Conservation (phyloP, 148 eudicot species). For the Amaranthus cruentus region DNA sequence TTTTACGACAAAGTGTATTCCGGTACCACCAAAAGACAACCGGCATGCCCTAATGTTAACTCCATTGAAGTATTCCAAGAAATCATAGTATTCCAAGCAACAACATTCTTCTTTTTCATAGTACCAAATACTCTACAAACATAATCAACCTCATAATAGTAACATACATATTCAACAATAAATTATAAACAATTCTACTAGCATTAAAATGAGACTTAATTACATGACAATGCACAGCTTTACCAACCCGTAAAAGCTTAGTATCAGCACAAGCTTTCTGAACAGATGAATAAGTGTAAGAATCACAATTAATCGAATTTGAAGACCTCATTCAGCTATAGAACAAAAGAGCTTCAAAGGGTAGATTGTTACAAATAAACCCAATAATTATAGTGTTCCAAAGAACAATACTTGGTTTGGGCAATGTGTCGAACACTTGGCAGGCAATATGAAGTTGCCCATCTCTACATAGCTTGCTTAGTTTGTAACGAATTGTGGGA, state of each 20-base stretch:
- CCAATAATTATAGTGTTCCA: slow-evolving; percentile 94
- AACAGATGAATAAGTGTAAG: slow-evolving; percentile 75
- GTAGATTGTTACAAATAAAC: slow-evolving; percentile 64
- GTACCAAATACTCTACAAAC: slow-evolving; percentile 55
- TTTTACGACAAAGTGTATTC: no score
- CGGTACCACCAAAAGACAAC: no score
- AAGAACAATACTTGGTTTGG: slow-evolving; percentile 66
- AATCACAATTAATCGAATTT: slow-evolving; percentile 32
- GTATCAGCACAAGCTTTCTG: slow-evolving; percentile 87
- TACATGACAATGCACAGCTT: slow-evolving; percentile 78
- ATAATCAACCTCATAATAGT: slow-evolving; percentile 34
- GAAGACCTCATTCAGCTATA: slow-evolving; percentile 49
- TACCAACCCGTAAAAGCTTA: slow-evolving; percentile 46
- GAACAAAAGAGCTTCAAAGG: slow-evolving; percentile 53
- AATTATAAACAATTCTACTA: slow-evolving; percentile 78
- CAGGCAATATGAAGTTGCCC: slow-evolving; percentile 65
- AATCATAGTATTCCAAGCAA: slow-evolving; percentile 70
- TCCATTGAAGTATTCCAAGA: no score
- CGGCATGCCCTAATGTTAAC: no score
- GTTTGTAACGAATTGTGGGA: slow-evolving; percentile 55
- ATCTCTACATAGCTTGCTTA: slow-evolving; percentile 59
- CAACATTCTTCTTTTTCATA: slow-evolving; percentile 61
- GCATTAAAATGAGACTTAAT: slow-evolving; percentile 45
- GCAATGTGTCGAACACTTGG: slow-evolving; percentile 80
- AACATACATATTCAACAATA: slow-evolving; percentile 79